phyloP scores from a whole-genome alignment of 2,329 filamentous ascomycete genomes.

The Onygena corvina region DNA sequence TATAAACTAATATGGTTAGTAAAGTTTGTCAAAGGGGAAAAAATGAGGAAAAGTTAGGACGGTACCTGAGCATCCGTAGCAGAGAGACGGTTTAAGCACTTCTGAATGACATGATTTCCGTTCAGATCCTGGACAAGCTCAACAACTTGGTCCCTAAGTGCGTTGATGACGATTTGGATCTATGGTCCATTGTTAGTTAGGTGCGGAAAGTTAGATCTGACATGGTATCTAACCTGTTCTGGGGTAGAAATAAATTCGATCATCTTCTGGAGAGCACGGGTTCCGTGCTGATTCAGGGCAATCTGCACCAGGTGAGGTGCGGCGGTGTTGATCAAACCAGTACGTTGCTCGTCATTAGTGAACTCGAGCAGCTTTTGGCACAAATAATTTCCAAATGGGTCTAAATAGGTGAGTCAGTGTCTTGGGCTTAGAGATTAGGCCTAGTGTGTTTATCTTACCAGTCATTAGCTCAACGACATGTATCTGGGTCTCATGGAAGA shows the following conservation, averaged over 20 bases:
- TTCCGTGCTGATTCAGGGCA: slow-evolving; percentile 93
- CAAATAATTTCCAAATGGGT: slow-evolving; percentile 97
- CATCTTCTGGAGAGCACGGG: slow-evolving; percentile 96
- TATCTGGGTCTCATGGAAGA: slow-evolving; percentile 84
- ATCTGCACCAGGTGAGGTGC: slow-evolving; percentile 80
- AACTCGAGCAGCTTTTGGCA: slow-evolving; percentile 97
- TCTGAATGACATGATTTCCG: slow-evolving; percentile 98
- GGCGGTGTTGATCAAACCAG: slow-evolving; percentile 80
- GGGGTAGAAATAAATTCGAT: slow-evolving; percentile 87
- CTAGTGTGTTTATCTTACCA: slow-evolving; percentile 28
- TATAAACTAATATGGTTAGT: slow-evolving; percentile 64
- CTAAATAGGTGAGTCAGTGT: slow-evolving; percentile 28
- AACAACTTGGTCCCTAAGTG: slow-evolving; percentile 72
- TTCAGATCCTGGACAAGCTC: slow-evolving; percentile 94
- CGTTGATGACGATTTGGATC: slow-evolving; percentile 74
- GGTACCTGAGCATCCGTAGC: slow-evolving; percentile 58
- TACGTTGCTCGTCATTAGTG: slow-evolving; percentile 90
- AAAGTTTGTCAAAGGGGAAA: slow-evolving; percentile 8
- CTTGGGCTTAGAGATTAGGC: slow-evolving; percentile 1
- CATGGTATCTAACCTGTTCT: slow-evolving; percentile 46
- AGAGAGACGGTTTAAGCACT: slow-evolving; percentile 89
- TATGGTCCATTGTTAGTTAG: slow-evolving; percentile 19
- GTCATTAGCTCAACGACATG: slow-evolving; percentile 98
- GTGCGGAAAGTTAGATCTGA: not conserved
- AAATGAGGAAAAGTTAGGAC: not conserved